Conservation (phyloP, 1,284 basidiomycete genomes). For the Bondarzewia mesenterica region DNA sequence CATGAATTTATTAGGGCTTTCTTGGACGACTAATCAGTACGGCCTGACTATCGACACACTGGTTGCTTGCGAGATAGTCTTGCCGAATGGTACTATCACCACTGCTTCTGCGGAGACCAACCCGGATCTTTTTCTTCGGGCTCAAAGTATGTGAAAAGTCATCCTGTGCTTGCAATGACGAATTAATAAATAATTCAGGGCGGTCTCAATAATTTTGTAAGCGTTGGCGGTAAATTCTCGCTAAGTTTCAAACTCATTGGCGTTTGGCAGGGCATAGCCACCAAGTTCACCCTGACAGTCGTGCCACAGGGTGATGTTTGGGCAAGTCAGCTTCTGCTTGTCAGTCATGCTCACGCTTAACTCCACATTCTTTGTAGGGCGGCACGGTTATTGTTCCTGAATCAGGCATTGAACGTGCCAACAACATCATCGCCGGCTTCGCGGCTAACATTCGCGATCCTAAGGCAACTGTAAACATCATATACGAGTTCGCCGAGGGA, state of each 20-base stretch:
- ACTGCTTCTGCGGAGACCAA: conserved; percentile 29
- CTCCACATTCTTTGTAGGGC: conserved; percentile 2
- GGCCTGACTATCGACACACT: conserved; percentile 46
- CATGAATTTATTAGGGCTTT: conserved; percentile 32
- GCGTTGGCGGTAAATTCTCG: neutral
- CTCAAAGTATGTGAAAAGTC: conserved; percentile 14
- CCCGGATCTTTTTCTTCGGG: conserved; percentile 36
- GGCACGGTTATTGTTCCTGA: neutral
- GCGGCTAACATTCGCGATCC: neutral
- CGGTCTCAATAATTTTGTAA: conserved; percentile 9
- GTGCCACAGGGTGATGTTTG: conserved; percentile 9
- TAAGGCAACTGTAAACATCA: neutral
- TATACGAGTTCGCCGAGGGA: neutral
- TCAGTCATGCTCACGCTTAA: neutral
- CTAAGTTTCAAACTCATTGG: neutral
- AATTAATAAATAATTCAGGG: conserved; percentile 5
- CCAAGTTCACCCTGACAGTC: conserved; percentile 8
- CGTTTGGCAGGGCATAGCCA: conserved; percentile 11
- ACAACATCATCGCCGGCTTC: neutral
- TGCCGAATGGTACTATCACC: conserved; percentile 35
- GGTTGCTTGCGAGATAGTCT: conserved; percentile 36
- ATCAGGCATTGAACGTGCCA: neutral
- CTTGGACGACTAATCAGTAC: conserved; percentile 43
- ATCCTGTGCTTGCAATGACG: no score
- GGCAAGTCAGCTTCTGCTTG: neutral